Percentiles rank a stretch among this genome's conserved stretches.
Conservation (phyloP, 2,329 filamentous ascomycete genomes). For the Penicillium sp. region DNA sequence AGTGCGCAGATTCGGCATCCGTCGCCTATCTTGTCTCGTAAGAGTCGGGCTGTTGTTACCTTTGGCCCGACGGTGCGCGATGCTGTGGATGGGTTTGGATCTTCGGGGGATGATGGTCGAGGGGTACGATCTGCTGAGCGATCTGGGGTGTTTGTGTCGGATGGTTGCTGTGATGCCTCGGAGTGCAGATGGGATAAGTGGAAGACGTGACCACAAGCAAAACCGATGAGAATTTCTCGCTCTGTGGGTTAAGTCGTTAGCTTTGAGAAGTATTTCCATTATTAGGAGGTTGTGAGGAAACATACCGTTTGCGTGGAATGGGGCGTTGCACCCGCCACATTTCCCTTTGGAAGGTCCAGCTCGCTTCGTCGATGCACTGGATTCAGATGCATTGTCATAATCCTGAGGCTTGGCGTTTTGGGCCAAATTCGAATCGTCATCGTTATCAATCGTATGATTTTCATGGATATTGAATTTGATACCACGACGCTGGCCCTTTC, state of each 20-base stretch:
- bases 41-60: slow-evolving; percentile 74
- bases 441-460: slow-evolving; percentile 11
- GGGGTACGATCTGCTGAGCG: slow-evolving; percentile 20
- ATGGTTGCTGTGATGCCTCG: slow-evolving; percentile 16
- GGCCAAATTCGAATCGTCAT: slow-evolving; percentile 11
- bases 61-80: slow-evolving; percentile 69
- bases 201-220: slow-evolving; percentile 64
- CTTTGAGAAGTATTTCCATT: neutral
- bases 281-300: neutral
- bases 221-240: slow-evolving; percentile 56
- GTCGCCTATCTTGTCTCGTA: slow-evolving; percentile 61
- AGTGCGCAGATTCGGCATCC: slow-evolving; percentile 39
- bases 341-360: slow-evolving; percentile 20
- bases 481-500: slow-evolving; percentile 71
- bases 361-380: slow-evolving; percentile 7
- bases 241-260: slow-evolving; percentile 31
- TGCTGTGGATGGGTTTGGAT: slow-evolving; percentile 23
- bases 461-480: slow-evolving; percentile 77
- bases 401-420: slow-evolving; percentile 11
- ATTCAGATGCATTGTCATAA: slow-evolving; percentile 8
- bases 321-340: slow-evolving; percentile 37
- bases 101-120: slow-evolving; percentile 24
- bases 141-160: slow-evolving; percentile 17
- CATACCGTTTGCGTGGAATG: slow-evolving; percentile 38
- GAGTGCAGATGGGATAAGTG: slow-evolving; percentile 58